Conservation (phyloP, 2,329 filamentous ascomycete species). For the Penicillium freii region DNA sequence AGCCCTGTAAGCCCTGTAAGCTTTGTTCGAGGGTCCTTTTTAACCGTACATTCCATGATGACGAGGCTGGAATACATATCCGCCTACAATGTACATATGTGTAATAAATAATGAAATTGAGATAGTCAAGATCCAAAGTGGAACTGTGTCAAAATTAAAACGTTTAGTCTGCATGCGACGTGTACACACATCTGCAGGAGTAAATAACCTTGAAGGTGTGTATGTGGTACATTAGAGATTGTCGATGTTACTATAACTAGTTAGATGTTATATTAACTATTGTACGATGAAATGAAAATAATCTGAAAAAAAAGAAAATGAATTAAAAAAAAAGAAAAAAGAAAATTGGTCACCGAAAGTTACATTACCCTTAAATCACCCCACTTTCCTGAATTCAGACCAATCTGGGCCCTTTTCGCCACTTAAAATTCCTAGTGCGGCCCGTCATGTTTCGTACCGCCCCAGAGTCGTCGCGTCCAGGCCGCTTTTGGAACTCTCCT, state of each 20-base stretch:
- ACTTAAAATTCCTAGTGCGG: slow-evolving; percentile 8
- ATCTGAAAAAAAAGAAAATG: not conserved
- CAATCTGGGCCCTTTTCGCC: not conserved
- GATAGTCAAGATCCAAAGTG: not conserved
- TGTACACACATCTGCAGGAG: not conserved
- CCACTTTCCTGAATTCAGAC: slow-evolving; percentile 14
- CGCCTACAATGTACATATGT: not conserved
- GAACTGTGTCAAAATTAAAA: slow-evolving; percentile 1
- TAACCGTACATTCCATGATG: not conserved
- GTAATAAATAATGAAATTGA: not conserved
- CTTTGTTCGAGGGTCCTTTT: not conserved
- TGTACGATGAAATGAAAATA: not conserved
- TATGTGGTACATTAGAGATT: not conserved
- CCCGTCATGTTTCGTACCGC: slow-evolving; percentile 20
- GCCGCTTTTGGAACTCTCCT: slow-evolving; percentile 21
- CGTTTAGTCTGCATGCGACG: not conserved
- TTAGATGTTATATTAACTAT: not conserved
- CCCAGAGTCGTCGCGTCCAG: slow-evolving; percentile 20
- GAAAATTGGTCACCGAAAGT: slow-evolving; percentile 8
- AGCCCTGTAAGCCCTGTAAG: no score
- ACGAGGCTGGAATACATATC: not conserved
- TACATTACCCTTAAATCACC: slow-evolving; percentile 9
- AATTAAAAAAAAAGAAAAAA: not conserved
- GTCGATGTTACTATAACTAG: not conserved
- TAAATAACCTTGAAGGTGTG: not conserved